Evolutionary conservation across 257 asterid genomes (phyloP), one percentile per base, ranked within the genome.

Genomic region (Leptodermis oblonga): DNA sequence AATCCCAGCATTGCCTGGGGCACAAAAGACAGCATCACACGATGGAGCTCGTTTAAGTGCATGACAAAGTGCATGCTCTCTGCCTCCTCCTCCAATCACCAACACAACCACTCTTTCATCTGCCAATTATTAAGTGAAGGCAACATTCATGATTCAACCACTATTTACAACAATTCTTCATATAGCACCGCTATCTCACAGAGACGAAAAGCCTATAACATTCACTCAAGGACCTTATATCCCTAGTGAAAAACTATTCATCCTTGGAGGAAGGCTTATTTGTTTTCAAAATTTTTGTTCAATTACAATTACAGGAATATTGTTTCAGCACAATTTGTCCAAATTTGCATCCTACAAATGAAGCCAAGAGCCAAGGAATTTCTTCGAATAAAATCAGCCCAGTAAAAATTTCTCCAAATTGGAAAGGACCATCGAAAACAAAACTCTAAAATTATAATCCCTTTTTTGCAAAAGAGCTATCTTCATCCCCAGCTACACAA

Each of bases 81-180:
- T 84, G 59, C 98, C 98, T 9, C 98, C 98, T 73, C 97, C 97
- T 76, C 98, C 98, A 74, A 92, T 88, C 53, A 92, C 97, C 84
- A 92, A 81, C 77, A 87, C 98, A n/a, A 74, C 77, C 69, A 81
- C 91, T 77, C 90, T 88, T 71, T 90, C 89, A 31, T 72, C 98
- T 86, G 73, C 74, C 76, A 76, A 64, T 70, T 25, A 65, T 67
- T 26, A 72, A 59, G 33, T 7, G 28, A 30, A 11, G 51, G 41
- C 33, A 41, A 5, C 4, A n/a, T n/a, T 17, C 59, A n/a, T 30
- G 5, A 45, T 62, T 51, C 37, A 46, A 54, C 31, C 22, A 12
- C 46, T 62, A 37, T 23, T 17, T n/a, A 62, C 20, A 41, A 62
- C 14, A 62, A 8, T 4, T n/a, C 45, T 20, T 12, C 67, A 62